Evolutionary conservation across 805 yeast species (phyloP).

Genomic region (Kluyveromyces siamensis): DNA sequence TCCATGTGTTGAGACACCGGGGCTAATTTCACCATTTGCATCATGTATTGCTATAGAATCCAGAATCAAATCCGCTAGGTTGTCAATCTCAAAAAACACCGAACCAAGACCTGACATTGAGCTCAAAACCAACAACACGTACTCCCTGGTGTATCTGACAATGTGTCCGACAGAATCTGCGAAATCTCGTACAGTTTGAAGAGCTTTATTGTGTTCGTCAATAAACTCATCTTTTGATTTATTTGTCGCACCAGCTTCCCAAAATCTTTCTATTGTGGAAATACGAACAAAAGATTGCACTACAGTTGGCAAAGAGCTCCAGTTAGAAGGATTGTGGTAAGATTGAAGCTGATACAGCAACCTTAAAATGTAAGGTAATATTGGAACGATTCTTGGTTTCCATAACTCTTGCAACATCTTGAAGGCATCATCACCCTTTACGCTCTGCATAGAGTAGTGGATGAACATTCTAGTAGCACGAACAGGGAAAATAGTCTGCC

Average conservation of each 20-base stretch:
- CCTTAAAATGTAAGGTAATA: slow-evolving; percentile 83
- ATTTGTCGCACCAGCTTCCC: slow-evolving; percentile 97
- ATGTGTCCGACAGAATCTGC: slow-evolving; percentile 97
- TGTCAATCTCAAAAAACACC: slow-evolving; percentile 79
- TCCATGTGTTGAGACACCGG: slow-evolving; percentile 86
- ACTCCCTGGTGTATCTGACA: slow-evolving; percentile 90
- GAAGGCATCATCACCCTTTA: slow-evolving; percentile 71
- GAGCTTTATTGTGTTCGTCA: slow-evolving; percentile 89
- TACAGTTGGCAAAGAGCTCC: slow-evolving; percentile 79
- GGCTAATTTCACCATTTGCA: slow-evolving; percentile 40
- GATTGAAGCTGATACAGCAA: slow-evolving; percentile 85
- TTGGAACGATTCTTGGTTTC: slow-evolving; percentile 90
- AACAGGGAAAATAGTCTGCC: slow-evolving; percentile 92
- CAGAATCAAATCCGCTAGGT: slow-evolving; percentile 68
- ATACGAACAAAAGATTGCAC: slow-evolving; percentile 89
- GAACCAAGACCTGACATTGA: slow-evolving; percentile 86
- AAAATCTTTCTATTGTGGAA: slow-evolving; percentile 85
- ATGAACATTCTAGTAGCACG: slow-evolving; percentile 91
- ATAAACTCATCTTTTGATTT: slow-evolving; percentile 91
- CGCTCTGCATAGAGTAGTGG: slow-evolving; percentile 89
- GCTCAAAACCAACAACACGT: slow-evolving; percentile 83
- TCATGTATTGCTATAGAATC: slow-evolving; percentile 62
- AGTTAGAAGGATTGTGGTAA: slow-evolving; percentile 86
- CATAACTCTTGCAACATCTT: slow-evolving; percentile 60
- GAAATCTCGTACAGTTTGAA: slow-evolving; percentile 88